Percentiles rank a stretch among this genome's conserved stretches.
These are phyloP conservation scores for Plasmodium blacklocki DNA, from an alignment of 169 alveolate genomes.

Conservation along the genomic window DNA sequence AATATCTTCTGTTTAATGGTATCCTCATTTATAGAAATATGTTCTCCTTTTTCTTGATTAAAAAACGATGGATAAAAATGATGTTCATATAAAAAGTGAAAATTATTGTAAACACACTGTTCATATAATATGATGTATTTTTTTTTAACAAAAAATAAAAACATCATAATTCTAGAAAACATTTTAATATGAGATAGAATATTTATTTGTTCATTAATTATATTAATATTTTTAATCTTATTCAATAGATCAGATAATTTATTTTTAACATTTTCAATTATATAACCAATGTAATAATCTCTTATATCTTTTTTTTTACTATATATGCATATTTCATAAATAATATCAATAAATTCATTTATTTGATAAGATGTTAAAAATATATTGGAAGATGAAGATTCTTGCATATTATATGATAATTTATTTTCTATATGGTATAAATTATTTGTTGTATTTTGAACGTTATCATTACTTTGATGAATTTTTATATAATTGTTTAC, in stretches of 20 bases:
- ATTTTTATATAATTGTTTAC: neutral
- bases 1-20: neutral
- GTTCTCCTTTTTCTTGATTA: neutral
- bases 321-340: slow-evolving; percentile 66
- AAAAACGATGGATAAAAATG: slow-evolving; percentile 13
- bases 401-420: too few species aligned
- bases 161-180: slow-evolving; percentile 21
- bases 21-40: neutral
- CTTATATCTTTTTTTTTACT: slow-evolving; percentile 69
- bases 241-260: slow-evolving; percentile 10
- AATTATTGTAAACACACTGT: slow-evolving; percentile 23
- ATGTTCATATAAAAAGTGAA: slow-evolving; percentile 38
- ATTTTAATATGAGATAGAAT: slow-evolving; percentile 39
- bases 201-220: slow-evolving; percentile 4
- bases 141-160: slow-evolving; percentile 36
- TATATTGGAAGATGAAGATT: neutral
- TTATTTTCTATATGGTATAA: too few species aligned
- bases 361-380: slow-evolving; percentile 26
- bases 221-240: slow-evolving; percentile 19
- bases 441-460: neutral
- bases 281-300: slow-evolving; percentile 44
- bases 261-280: slow-evolving; percentile 50
- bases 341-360: slow-evolving; percentile 51
- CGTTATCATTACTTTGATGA: neutral
- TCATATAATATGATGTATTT: slow-evolving; percentile 55